Conservation (phyloP, 306 rosid species). For the Quercus bicolor region DNA sequence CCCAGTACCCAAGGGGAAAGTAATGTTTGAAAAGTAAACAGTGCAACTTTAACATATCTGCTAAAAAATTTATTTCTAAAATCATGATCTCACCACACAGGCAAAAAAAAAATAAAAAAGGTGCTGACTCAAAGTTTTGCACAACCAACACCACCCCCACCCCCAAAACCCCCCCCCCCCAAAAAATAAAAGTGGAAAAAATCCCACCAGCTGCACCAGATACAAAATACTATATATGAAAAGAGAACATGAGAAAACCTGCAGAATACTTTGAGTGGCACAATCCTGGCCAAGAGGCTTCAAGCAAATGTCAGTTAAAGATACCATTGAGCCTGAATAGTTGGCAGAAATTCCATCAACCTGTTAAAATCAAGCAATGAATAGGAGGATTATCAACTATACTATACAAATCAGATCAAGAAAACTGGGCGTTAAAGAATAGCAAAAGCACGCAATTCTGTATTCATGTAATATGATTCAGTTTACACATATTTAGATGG, state of each 20-base stretch:
- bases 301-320: conserved; percentile 85
- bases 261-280: conserved; percentile 96
- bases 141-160: neutral
- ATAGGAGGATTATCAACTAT: neutral
- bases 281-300: conserved; percentile 91
- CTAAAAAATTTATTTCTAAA: neutral
- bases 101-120: neutral
- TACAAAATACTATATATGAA: neutral
- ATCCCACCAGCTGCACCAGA: neutral
- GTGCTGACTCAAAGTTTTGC: too few species aligned
- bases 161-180: too few species aligned
- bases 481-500: neutral
- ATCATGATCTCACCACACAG: neutral
- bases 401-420: neutral
- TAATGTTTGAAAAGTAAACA: too few species aligned
- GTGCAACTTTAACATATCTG: too few species aligned
- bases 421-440: neutral
- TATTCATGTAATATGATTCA: conserved; percentile 4
- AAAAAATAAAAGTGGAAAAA: neutral
- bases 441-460: neutral
- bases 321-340: conserved; percentile 63
- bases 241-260: conserved; percentile 38
- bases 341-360: conserved; percentile 75
- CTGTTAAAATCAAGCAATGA: conserved; percentile 35
- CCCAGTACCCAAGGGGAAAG: too few species aligned